A percentile compares a stretch with the other conserved stretches of the same genome.
Conservation (phyloP, 179 eudicot species). For the Spergularia azorica region DNA sequence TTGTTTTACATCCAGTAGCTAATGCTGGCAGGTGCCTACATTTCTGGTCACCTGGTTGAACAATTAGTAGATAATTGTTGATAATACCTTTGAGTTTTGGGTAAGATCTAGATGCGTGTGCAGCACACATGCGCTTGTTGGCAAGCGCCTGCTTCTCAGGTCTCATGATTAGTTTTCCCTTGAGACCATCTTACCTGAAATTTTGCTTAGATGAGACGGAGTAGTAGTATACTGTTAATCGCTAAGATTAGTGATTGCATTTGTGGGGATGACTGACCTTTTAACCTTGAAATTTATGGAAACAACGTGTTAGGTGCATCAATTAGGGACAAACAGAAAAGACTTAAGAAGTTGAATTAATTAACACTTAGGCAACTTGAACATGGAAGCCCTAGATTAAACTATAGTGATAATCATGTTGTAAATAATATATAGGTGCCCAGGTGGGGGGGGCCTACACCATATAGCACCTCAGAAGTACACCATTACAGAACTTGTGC, state of each 20-base stretch:
- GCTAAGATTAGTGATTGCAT: background rate
- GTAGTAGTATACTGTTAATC: too few species aligned
- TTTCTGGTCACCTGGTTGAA: constrained; percentile 3
- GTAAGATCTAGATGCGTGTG: too few species aligned
- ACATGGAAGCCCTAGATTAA: constrained; percentile 7
- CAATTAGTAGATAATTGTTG: background rate
- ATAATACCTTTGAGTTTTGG: too few species aligned
- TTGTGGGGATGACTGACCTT: background rate
- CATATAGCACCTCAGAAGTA: constrained; percentile 5
- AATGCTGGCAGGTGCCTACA: constrained; percentile 11
- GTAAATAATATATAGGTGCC: background rate
- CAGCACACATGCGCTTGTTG: too few species aligned
- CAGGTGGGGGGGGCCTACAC: background rate
- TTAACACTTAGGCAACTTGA: constrained; percentile 8
- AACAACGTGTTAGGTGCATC: constrained; percentile 24
- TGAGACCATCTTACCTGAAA: too few species aligned
- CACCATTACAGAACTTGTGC: constrained; percentile 1
- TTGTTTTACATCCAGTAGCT: constrained; percentile 16
- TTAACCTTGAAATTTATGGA: background rate
- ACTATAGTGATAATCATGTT: constrained; percentile 1
- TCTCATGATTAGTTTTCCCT: background rate
- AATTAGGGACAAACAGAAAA: constrained; percentile 14
- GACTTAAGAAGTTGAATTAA: background rate
- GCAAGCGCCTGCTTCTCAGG: too few species aligned
- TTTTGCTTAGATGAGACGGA: too few species aligned